Evolutionary conservation across 345 rosid genomes (phyloP), one percentile per base, ranked within the genome.

Genomic region (Kernera saxatilis): DNA sequence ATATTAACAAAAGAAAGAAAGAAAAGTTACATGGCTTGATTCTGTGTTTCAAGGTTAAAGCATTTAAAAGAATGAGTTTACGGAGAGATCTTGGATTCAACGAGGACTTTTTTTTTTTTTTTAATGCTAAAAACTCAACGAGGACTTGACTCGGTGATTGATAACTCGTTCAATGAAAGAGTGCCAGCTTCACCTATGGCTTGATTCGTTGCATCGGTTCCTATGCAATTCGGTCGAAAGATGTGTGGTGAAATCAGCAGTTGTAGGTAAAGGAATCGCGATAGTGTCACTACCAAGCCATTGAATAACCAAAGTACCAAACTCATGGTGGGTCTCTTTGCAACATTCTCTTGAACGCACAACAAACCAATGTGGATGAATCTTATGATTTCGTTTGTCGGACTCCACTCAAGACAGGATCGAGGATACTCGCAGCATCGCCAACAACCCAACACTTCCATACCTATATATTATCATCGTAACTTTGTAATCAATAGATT

Each of bases 361-460:
- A 84, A 21, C 55, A 86, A 48, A 39, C 84, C 83, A 3, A 84
- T 76, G 64, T 81, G 84, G 49, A 83, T 80, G 74, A 85, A 83
- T 39, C 82, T 84, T 48, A 76, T 26, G 18, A 77, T 80, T 60
- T 82, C 88, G 11, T 54, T 75, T 48, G 61, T 62, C 17, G 35
- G 48, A 23, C 61, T 79, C 23, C 68, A 5, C 54, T 72, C 52
- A 79, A 6, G 14, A 67, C 9, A 35, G 76, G 85, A 77, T 86
- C 90, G 18, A 76, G 27, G 45, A 82, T 63, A 72, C 75, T 82
- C 36, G 41, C 29, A 35, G 86, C 79, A 6, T 69, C 70, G 2
- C 80, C 85, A 14, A 52, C 75, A 41, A 48, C 62, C 90, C 90
- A 84, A 60, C 77, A 81, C 76, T 71, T 70, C 87, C 90, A 84